phyloP scores from a whole-genome alignment of 306 rosid genomes.

The Abrus precatorius region DNA sequence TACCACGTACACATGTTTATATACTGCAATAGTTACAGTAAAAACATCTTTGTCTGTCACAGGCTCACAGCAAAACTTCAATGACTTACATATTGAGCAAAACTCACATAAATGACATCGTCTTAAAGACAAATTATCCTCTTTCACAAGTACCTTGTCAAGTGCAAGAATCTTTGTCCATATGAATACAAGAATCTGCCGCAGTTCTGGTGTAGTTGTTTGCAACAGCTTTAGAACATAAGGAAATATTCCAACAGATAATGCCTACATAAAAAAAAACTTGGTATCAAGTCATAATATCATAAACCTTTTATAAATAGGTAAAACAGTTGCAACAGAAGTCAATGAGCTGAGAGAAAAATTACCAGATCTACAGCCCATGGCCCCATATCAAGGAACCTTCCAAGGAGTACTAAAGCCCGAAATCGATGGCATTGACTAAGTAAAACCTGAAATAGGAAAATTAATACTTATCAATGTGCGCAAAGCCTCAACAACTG shows the following conservation, averaged over 20 bases:
- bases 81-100: neutral
- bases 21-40: neutral
- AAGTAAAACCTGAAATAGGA: conserved; percentile 83
- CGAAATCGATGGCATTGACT: conserved; percentile 95
- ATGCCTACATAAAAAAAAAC: conserved; percentile 64
- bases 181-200: conserved; percentile 96
- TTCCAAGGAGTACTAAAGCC: conserved; percentile 94
- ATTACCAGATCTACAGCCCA: conserved; percentile 99
- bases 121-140: conserved; percentile 20
- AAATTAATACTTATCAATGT: conserved; percentile 39
- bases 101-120: neutral
- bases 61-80: neutral
- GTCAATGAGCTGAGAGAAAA: conserved; percentile 26
- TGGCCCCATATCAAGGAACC: conserved; percentile 98
- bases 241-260: conserved; percentile 98
- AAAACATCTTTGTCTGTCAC: neutral
- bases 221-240: conserved; percentile 94
- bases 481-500: conserved; percentile 35
- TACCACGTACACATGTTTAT: neutral
- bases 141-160: conserved; percentile 76
- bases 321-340: conserved; percentile 32
- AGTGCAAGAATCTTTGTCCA: conserved; percentile 99
- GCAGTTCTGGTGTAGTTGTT: conserved; percentile 93
- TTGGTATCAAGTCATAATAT: conserved; percentile 37
- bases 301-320: conserved; percentile 5